These are phyloP conservation scores for Amanita fuliginea DNA, from an alignment of 768 basidiomycete genomes.

Conservation along the genomic window DNA sequence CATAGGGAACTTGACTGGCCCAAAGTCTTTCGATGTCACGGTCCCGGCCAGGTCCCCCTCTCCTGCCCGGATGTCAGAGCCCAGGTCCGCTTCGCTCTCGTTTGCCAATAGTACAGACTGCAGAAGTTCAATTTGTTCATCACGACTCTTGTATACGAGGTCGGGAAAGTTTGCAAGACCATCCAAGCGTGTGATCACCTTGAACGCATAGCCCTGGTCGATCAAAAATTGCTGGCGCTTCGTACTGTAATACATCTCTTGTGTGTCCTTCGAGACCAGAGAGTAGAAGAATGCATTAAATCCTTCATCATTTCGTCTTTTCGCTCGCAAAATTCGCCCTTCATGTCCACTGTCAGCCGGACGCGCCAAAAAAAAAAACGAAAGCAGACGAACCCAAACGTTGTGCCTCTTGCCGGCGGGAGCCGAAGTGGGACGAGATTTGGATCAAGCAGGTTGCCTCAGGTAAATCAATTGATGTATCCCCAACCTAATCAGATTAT, in stretches of 20 bases:
- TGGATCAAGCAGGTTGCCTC: slow-evolving; percentile 99
- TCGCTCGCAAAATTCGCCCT: slow-evolving; percentile 95
- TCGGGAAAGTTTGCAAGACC: slow-evolving; percentile 80
- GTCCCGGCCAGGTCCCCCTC: slow-evolving; percentile 82
- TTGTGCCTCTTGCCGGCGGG: slow-evolving; percentile 95
- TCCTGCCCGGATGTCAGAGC: slow-evolving; percentile 71
- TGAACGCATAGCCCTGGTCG: slow-evolving; percentile 99
- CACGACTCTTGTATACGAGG: slow-evolving; percentile 82
- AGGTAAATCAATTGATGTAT: slow-evolving; percentile 97
- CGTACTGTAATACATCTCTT: slow-evolving; percentile 99
- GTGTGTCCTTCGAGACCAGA: slow-evolving; percentile 96
- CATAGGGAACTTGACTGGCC: slow-evolving; percentile 54
- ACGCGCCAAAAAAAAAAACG: slow-evolving; percentile 5
- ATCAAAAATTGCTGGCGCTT: slow-evolving; percentile 98
- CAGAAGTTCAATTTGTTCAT: slow-evolving; percentile 95
- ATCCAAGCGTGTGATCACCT: slow-evolving; percentile 96
- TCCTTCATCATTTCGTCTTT: slow-evolving; percentile 96
- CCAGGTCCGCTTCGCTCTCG: slow-evolving; percentile 84
- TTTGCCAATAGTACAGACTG: slow-evolving; percentile 85
- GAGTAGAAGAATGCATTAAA: slow-evolving; percentile 99
- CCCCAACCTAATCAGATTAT: slow-evolving; percentile 62
- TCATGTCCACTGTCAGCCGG: slow-evolving; percentile 6
- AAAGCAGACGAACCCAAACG: slow-evolving; percentile 54
- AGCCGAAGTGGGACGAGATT: slow-evolving; percentile 98
- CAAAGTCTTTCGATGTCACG: slow-evolving; percentile 80